Conservation (phyloP, 2,329 filamentous ascomycete species). For the Harringtonia aguacate region DNA sequence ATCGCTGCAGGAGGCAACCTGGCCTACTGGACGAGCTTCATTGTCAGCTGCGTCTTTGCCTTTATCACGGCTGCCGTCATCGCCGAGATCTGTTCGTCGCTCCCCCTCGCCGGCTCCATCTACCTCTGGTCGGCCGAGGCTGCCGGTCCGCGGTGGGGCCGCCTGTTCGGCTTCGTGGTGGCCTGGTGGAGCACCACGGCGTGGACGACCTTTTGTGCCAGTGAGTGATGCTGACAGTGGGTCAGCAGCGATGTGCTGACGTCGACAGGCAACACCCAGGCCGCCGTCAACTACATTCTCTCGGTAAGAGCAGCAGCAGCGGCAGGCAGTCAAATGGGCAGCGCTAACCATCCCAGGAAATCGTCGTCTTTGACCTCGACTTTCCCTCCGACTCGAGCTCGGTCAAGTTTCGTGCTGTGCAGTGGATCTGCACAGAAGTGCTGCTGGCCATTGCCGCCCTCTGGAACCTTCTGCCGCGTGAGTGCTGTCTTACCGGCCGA, state of each 20-base stretch:
- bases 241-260: not conserved
- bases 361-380: conserved; percentile 6
- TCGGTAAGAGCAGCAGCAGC: not conserved
- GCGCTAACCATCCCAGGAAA: not conserved
- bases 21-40: conserved; percentile 7
- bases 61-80: conserved; percentile 8
- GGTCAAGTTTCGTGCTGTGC: conserved; percentile 8
- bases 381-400: conserved; percentile 5
- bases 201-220: conserved; percentile 11
- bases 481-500: not conserved
- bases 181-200: conserved; percentile 10
- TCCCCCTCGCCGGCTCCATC: conserved; percentile 8
- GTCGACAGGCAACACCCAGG: conserved; percentile 5
- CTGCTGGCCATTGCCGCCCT: conserved; percentile 5
- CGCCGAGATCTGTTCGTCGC: conserved; percentile 10
- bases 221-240: not conserved
- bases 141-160: not conserved
- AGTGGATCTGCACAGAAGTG: conserved; percentile 10
- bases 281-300: conserved; percentile 8
- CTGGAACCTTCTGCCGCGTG: conserved; percentile 8
- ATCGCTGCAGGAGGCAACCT: conserved; percentile 7
- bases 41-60: conserved; percentile 6
- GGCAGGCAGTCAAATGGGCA: not conserved
- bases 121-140: conserved; percentile 3
- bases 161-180: conserved; percentile 4